Evolutionary conservation across 1,139 yeast genomes (phyloP).

Genomic region (Geotrichum europaeum): DNA sequence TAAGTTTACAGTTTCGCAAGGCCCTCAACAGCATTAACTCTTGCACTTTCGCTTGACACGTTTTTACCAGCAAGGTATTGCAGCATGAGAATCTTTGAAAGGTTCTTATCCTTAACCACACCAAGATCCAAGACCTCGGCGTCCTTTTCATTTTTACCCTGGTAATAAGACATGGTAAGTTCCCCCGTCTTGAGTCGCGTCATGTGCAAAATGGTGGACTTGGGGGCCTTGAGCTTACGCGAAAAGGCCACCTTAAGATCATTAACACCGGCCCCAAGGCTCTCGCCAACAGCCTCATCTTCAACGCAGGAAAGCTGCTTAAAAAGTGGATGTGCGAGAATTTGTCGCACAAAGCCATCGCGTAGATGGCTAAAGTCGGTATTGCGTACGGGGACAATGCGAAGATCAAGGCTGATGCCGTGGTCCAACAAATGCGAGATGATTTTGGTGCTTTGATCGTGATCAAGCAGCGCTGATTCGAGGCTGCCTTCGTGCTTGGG

Average conservation of each 20-base stretch:
- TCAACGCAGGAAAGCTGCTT: constrained; percentile 34
- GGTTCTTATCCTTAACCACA: constrained; percentile 36
- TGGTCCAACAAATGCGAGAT: constrained; percentile 51
- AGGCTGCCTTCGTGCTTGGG: constrained; percentile 37
- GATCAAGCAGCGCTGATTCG: constrained; percentile 51
- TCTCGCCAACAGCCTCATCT: constrained; percentile 18
- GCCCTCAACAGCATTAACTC: constrained; percentile 29
- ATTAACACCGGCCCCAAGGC: constrained; percentile 30
- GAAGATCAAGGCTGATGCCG: constrained; percentile 58
- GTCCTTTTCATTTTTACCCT: constrained; percentile 28
- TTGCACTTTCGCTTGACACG: constrained; percentile 48
- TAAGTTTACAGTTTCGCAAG: constrained; percentile 25
- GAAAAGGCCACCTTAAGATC: constrained; percentile 36
- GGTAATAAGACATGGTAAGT: constrained; percentile 42
- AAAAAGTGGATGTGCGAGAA: constrained; percentile 48
- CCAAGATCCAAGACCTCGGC: constrained; percentile 38
- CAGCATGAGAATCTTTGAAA: constrained; percentile 50
- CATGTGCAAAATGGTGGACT: constrained; percentile 53
- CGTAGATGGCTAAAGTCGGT: constrained; percentile 85
- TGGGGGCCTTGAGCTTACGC: constrained; percentile 43
- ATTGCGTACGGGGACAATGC: constrained; percentile 80
- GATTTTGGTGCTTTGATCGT: constrained; percentile 48
- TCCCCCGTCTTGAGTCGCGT: constrained; percentile 44
- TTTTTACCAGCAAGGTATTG: constrained; percentile 56
- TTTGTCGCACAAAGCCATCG: constrained; percentile 82